A percentile compares a stretch with the other conserved stretches of the same genome.
Conservation (phyloP, 2,329 filamentous ascomycete genomes). For the Graphilbum sp. region DNA sequence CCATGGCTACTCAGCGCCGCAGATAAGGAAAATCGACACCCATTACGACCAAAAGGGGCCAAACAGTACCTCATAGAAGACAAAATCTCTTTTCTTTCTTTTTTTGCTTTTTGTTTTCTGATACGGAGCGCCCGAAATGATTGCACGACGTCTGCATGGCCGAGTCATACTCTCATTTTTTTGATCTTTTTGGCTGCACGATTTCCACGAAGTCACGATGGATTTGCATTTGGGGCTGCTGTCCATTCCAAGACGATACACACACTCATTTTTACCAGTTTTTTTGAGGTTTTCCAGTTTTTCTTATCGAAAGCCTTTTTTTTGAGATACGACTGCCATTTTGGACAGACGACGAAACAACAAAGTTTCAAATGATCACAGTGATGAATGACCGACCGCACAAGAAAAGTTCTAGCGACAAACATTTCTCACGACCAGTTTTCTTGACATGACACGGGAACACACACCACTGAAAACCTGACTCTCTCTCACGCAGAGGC, state of each 20-base stretch:
- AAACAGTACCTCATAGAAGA: neutral
- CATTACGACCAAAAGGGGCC: neutral
- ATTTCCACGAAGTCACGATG: neutral
- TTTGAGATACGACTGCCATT: slow-evolving; percentile 4
- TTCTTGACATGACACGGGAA: slow-evolving; percentile 6
- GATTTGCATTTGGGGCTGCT: no score
- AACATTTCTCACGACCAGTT: slow-evolving; percentile 7
- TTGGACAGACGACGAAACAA: neutral
- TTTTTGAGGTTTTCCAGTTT: neutral
- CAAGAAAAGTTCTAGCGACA: slow-evolving; percentile 5
- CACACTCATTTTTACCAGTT: no score
- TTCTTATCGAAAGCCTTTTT: neutral
- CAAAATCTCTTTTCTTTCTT: neutral
- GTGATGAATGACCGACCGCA: slow-evolving; percentile 9
- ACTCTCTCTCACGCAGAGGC: neutral
- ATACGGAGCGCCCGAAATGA: neutral
- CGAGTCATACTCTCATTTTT: neutral
- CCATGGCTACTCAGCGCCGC: slow-evolving; percentile 14
- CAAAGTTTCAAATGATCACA: slow-evolving; percentile 1
- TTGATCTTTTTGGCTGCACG: slow-evolving; percentile 2
- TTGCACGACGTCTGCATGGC: neutral
- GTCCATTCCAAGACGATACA: no score
- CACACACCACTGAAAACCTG: slow-evolving; percentile 6
- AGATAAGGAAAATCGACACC: slow-evolving; percentile 7
- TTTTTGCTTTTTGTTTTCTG: neutral